Base-by-base conservation (phyloP, 306 rosid species). In the Ormosia emarginata region DNA sequence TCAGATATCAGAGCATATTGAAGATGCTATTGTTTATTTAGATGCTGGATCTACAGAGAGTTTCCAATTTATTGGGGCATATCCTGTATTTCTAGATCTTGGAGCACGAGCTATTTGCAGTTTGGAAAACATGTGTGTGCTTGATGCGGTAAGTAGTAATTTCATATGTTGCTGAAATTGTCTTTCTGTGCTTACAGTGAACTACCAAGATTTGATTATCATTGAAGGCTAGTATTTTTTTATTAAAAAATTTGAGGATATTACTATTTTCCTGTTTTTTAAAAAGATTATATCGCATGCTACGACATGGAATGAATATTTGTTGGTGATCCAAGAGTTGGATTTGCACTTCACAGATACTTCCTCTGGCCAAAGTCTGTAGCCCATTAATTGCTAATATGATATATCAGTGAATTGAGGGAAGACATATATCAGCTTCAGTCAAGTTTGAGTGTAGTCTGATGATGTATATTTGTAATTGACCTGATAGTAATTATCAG, bases 41-140 rank as follows among this genome's bases (percentile, higher is more conserved):
- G 98, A 94, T 89, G 95, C 94, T 72, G 98, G 98, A 47, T 80
- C 89, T 50, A 84, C 91, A 2, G 95, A 94, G 83, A 93, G 97
- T 83, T 94, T 94, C 85, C 98, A 93, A 58, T 83, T 84, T 82
- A 86, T 80, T 34, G 97, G 91, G 79, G 94, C 97, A 7, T 93
- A 85, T 82, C 83, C 97, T 40, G 56, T 89, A 71, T 86, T 94
- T 84, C 88, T 94, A 46, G 90, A 88, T 70, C 91, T 87, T 43
- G 97, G 98, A 68, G 95, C 87, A 17, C 91, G 82, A 18, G 92
- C 89, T 18, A 74, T 94, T 65, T 94, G 97, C 81, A 93, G 95
- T 88, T 92, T 93, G 90, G 91, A 90, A 85, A 82, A 78, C 82
- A 82, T 84, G 87, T 74, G 75, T 83, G 59, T 80, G 56, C 89